Conservation (phyloP, 768 basidiomycete species). For the Leccinum sublutescens region DNA sequence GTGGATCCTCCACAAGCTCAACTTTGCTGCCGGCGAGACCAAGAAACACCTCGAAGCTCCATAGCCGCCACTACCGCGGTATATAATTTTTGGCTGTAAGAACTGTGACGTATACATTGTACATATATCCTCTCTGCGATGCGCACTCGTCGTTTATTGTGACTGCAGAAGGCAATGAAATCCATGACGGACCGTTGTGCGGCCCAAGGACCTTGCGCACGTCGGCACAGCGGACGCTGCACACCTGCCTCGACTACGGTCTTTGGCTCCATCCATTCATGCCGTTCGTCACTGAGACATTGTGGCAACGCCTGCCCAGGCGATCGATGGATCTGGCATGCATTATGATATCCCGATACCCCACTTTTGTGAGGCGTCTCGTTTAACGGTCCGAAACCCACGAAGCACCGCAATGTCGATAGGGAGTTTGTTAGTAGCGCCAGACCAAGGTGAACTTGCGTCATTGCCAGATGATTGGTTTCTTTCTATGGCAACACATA, state of each 20-base stretch:
- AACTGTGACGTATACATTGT: constrained; percentile 64
- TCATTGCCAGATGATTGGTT: no score
- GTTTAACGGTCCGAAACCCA: not conserved
- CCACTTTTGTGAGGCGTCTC: not conserved
- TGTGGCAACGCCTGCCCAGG: constrained; percentile 95
- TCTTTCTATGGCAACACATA: no score
- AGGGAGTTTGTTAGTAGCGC: no score
- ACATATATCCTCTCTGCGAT: no score
- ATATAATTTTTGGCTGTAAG: constrained; percentile 97
- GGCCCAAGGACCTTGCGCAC: no score
- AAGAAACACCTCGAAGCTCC: constrained; percentile 54
- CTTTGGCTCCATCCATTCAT: no score
- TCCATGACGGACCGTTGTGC: no score
- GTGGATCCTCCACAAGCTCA: constrained; percentile 88
- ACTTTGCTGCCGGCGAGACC: constrained; percentile 36
- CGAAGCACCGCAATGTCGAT: no score
- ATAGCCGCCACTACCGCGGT: constrained; percentile 83
- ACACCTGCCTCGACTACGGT: no score
- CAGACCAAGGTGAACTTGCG: no score
- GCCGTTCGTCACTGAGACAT: constrained; percentile 90
- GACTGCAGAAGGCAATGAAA: constrained; percentile 77
- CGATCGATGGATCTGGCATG: constrained; percentile 78
- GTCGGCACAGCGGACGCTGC: no score
- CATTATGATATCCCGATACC: constrained; percentile 82
- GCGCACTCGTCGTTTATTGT: not conserved